Conservation (phyloP, 768 basidiomycete species). For the Boletus sensibilis region DNA sequence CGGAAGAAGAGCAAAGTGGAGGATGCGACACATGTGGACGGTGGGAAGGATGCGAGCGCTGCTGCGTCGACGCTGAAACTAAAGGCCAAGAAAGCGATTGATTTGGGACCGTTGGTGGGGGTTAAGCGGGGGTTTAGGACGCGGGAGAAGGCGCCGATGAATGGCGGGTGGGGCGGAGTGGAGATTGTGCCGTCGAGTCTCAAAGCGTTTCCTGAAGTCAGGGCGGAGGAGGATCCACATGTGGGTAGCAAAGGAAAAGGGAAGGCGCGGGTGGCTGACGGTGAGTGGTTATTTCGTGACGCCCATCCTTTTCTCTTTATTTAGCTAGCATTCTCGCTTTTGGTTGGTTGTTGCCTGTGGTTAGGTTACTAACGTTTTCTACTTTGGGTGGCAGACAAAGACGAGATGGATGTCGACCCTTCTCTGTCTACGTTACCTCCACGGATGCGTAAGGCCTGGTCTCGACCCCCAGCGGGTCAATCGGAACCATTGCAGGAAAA, state of each 20-base stretch:
- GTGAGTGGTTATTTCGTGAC: conserved; percentile 18
- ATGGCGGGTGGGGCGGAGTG: conserved; percentile 63
- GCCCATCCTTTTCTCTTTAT: neutral
- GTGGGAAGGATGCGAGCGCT: neutral
- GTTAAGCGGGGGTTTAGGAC: conserved; percentile 60
- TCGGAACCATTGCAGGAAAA: conserved; percentile 6
- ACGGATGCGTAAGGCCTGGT: conserved; percentile 57
- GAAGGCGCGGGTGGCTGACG: conserved; percentile 16
- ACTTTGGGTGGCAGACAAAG: neutral
- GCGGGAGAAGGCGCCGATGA: conserved; percentile 51
- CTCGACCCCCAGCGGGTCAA: conserved; percentile 13
- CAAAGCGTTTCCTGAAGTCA: conserved; percentile 13
- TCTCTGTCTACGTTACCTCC: conserved; percentile 46
- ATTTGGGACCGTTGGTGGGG: conserved; percentile 67
- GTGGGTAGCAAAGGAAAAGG: conserved; percentile 19
- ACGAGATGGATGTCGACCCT: conserved; percentile 17
- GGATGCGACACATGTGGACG: conserved; percentile 28
- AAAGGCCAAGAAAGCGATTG: conserved; percentile 23
- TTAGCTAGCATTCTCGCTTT: neutral
- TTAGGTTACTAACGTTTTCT: neutral
- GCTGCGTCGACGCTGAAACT: neutral
- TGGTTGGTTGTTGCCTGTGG: neutral
- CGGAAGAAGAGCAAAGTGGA: conserved; percentile 23
- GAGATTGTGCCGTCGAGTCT: conserved; percentile 47
- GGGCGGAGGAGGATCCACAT: conserved; percentile 6